A percentile compares a stretch with the other conserved stretches of the same genome.
These are phyloP conservation scores for Amauroascus niger DNA, from an alignment of 2,329 filamentous ascomycete species.

Conservation along the genomic window DNA sequence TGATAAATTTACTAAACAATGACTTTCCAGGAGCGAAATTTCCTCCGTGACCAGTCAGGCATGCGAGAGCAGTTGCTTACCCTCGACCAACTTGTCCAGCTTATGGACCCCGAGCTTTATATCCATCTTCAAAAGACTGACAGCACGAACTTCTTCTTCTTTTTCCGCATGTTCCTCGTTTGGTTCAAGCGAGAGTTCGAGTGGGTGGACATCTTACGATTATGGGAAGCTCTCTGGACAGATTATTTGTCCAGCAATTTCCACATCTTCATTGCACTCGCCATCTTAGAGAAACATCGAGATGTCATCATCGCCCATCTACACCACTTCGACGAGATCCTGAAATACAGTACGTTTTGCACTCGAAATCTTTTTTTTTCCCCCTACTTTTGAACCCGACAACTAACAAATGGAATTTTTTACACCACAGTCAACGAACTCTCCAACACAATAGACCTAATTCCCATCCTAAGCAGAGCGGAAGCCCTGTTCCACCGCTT, in stretches of 20 bases:
- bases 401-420: too few species aligned
- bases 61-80: conserved; percentile 89
- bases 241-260: conserved; percentile 83
- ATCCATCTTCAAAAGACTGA: conserved; percentile 80
- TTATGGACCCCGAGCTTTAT: conserved; percentile 93
- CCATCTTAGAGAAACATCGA: conserved; percentile 91
- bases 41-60: conserved; percentile 86
- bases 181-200: conserved; percentile 98
- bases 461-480: conserved; percentile 74
- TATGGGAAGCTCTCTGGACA: conserved; percentile 95
- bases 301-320: conserved; percentile 93
- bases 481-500: conserved; percentile 83
- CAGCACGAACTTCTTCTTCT: conserved; percentile 99
- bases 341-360: conserved; percentile 71
- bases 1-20: background rate
- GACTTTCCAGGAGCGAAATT: conserved; percentile 64
- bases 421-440: conserved; percentile 84
- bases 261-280: conserved; percentile 86
- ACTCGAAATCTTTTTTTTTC: background rate
- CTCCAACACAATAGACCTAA: conserved; percentile 82
- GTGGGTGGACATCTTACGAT: conserved; percentile 72
- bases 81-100: conserved; percentile 86
- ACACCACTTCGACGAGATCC: conserved; percentile 87
- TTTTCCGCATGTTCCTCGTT: conserved; percentile 96
- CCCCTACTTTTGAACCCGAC: background rate